A percentile compares a stretch with the other conserved stretches of the same genome.
Conservation (phyloP, 208 protist species). For the Entamoeba dispar region DNA sequence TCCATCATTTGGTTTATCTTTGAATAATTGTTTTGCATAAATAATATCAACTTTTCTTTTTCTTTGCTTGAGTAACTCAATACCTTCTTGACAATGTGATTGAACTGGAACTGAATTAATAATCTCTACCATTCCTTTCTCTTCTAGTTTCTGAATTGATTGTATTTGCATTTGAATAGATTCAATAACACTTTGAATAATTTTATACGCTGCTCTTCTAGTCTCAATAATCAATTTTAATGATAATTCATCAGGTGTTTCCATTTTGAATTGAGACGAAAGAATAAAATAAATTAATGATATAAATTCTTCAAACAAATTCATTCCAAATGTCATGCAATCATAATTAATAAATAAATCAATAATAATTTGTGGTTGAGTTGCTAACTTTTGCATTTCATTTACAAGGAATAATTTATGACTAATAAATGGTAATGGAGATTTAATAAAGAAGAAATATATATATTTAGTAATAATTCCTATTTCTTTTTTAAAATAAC, state of each 20-base stretch:
- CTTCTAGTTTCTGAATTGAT: not conserved
- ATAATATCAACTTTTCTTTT: not conserved
- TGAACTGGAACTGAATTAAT: too few relatives aligned
- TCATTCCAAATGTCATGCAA: not conserved
- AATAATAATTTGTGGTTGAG: not conserved
- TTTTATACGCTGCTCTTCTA: not conserved
- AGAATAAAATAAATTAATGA: not conserved
- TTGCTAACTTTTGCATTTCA: not conserved
- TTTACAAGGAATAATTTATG: not conserved
- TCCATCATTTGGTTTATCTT: not conserved
- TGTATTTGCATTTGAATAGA: not conserved
- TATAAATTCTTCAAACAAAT: not conserved
- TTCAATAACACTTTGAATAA: not conserved
- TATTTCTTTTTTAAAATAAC: not conserved
- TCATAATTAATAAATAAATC: not conserved
- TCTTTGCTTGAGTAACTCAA: not conserved
- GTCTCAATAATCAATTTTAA: not conserved
- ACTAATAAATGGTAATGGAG: not conserved
- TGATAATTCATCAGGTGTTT: not conserved
- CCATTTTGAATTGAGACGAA: not conserved
- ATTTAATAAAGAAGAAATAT: not conserved
- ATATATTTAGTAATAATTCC: not conserved
- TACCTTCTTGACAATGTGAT: not conserved
- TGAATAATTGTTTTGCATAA: not conserved
- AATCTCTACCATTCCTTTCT: not conserved